Conservation (phyloP, 2,329 filamentous ascomycete species). For the Pyricularia pennisetigena region DNA sequence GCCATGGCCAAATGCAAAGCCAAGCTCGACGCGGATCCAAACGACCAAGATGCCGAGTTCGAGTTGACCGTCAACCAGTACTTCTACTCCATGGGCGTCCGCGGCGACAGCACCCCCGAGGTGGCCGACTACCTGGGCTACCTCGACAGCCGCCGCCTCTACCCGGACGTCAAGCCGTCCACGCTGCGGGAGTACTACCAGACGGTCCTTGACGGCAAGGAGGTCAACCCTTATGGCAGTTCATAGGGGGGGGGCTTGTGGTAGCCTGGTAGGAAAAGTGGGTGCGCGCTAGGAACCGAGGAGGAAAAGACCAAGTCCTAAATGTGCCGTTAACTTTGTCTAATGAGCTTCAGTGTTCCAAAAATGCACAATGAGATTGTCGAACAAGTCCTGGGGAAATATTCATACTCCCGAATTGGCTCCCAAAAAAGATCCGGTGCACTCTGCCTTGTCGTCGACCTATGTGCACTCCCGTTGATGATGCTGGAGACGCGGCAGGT, state of each 20-base stretch:
- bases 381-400: too few relatives aligned
- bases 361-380: too few relatives aligned
- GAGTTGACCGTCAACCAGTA: slow-evolving; percentile 23
- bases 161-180: slow-evolving; percentile 35
- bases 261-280: too few relatives aligned
- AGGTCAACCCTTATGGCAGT: not conserved
- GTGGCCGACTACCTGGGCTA: slow-evolving; percentile 45
- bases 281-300: too few relatives aligned
- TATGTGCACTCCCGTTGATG: not conserved
- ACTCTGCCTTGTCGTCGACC: not conserved
- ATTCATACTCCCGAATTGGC: too few relatives aligned
- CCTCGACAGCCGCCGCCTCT: slow-evolving; percentile 38
- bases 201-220: slow-evolving; percentile 28
- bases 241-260: too few relatives aligned
- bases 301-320: too few relatives aligned
- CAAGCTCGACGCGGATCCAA: not conserved
- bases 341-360: too few relatives aligned
- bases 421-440: too few relatives aligned
- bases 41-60: not conserved
- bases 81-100: slow-evolving; percentile 31
- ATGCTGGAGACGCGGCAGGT: not conserved
- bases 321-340: too few relatives aligned
- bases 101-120: slow-evolving; percentile 43
- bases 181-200: slow-evolving; percentile 27
- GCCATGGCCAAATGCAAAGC: not conserved